phyloP scores from a whole-genome alignment of 2,329 filamentous ascomycete species.

The Aureobasidium sp. region DNA sequence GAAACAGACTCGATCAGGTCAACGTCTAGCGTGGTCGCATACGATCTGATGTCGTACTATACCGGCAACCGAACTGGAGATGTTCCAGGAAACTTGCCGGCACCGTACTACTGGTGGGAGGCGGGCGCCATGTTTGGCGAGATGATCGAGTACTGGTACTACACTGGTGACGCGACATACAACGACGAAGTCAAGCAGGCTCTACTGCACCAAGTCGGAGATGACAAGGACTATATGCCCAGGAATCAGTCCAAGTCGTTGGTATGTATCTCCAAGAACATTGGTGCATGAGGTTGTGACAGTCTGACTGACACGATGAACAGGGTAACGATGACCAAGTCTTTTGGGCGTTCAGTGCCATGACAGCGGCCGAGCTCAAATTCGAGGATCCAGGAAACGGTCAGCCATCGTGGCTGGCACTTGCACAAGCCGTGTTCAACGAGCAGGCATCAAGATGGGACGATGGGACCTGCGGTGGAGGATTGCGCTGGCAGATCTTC shows the following conservation, averaged over 20 bases:
- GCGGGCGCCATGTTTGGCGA: constrained; percentile 56
- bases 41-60: constrained; percentile 30
- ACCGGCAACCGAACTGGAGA: constrained; percentile 26
- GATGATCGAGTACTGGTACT: constrained; percentile 54
- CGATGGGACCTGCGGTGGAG: constrained; percentile 26
- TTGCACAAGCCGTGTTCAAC: constrained; percentile 36
- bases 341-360: constrained; percentile 50
- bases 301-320: neutral
- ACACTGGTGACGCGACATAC: constrained; percentile 59
- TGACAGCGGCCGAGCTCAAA: constrained; percentile 48
- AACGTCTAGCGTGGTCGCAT: constrained; percentile 26
- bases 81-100: constrained; percentile 35
- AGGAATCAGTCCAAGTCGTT: constrained; percentile 31
- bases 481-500: constrained; percentile 58
- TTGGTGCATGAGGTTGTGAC: neutral
- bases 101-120: constrained; percentile 71
- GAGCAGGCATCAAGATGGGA: constrained; percentile 31
- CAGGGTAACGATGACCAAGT: constrained; percentile 50
- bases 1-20: constrained; percentile 25
- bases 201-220: constrained; percentile 55
- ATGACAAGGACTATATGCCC: constrained; percentile 54
- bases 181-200: constrained; percentile 53
- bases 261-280: constrained; percentile 21
- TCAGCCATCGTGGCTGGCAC: constrained; percentile 36
- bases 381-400: constrained; percentile 35